Evolutionary conservation across 305 asterid species (phyloP), one percentile per base, ranked within the genome.

Genomic region (Coffea humblotiana): DNA sequence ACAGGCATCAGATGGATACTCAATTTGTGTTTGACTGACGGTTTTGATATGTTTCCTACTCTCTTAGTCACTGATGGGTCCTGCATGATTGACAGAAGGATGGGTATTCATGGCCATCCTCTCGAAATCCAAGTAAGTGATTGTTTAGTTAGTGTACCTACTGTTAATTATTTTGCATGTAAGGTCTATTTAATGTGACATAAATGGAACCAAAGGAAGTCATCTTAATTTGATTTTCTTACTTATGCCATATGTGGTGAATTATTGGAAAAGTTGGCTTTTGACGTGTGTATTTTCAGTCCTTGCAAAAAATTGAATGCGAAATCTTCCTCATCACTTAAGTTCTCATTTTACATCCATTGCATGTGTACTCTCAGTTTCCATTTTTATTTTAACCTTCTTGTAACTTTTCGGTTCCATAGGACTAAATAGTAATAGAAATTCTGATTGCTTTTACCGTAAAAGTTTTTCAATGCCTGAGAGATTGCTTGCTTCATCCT

Each of bases 61-160:
- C 92, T 93, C 75, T 84, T 92, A 79, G 97, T 93, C 77, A 88
- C 97, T 77, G 98, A 93, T 84, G 97, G 98, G 45, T 94, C 97
- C 45, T 94, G 97, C 89, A 94, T 94, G 98, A 90, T 94, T 35
- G 98, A 94, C 81, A 90, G 98, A 79, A 83, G 97, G 74, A 89
- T 93, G 97, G 97, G 97, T 25, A 88, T 93, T 78, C 97, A 93
- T 48, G 97, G 97, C 58, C 97, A 91, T 84, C 95, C 97, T 75
- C 94, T 93, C 43, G 94, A 93, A 91, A 91, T 93, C 85, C 97
- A 93, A 84, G 97, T 89, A 81, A 85, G 94, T 78, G 14, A 77
- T 32, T 29, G 32, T 32, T 79, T 40, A n/a, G 60, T 18, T 63
- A 6, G 48, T 15, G 70, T 75, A n/a, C 23, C 54, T 61, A 2